phyloP scores from a whole-genome alignment of 495 filamentous ascomycete species.

The Podospora fimiseda region DNA sequence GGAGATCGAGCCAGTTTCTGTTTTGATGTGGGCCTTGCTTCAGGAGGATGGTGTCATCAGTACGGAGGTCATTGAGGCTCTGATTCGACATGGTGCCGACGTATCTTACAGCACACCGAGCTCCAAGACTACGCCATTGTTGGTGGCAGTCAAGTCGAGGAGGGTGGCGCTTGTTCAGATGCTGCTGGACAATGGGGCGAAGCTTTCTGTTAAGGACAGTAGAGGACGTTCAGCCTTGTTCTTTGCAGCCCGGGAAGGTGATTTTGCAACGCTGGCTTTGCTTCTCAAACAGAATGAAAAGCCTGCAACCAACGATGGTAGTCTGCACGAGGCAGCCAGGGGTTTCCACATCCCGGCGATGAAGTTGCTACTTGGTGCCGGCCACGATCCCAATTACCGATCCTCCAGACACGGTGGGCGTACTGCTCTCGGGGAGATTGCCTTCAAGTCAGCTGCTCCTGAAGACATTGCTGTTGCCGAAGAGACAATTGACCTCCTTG shows the following conservation, averaged over 20 bases:
- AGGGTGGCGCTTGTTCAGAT: conserved; percentile 31
- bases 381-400: conserved; percentile 37
- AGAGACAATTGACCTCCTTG: conserved; percentile 32
- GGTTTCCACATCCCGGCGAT: conserved; percentile 32
- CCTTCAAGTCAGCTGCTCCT: conserved; percentile 27
- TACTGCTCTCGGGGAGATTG: conserved; percentile 38
- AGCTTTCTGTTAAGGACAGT: conserved; percentile 31
- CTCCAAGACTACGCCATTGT: conserved; percentile 33
- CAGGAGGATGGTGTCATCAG: conserved; percentile 33
- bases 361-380: conserved; percentile 32
- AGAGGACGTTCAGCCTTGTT: conserved; percentile 36
- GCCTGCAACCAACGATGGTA: conserved; percentile 33
- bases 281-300: conserved; percentile 11
- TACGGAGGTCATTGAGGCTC: conserved; percentile 26
- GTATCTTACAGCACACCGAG: conserved; percentile 31
- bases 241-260: conserved; percentile 26
- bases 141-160: conserved; percentile 31
- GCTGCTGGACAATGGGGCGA: conserved; percentile 32
- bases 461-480: conserved; percentile 25
- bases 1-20: conserved; percentile 28
- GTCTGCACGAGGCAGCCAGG: conserved; percentile 38
- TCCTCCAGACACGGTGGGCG: conserved; percentile 36
- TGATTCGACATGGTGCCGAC: conserved; percentile 35
- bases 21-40: conserved; percentile 38
- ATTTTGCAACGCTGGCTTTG: conserved; percentile 15